phyloP scores from a whole-genome alignment of 805 yeast species.

The Myxozyma sirexii region DNA sequence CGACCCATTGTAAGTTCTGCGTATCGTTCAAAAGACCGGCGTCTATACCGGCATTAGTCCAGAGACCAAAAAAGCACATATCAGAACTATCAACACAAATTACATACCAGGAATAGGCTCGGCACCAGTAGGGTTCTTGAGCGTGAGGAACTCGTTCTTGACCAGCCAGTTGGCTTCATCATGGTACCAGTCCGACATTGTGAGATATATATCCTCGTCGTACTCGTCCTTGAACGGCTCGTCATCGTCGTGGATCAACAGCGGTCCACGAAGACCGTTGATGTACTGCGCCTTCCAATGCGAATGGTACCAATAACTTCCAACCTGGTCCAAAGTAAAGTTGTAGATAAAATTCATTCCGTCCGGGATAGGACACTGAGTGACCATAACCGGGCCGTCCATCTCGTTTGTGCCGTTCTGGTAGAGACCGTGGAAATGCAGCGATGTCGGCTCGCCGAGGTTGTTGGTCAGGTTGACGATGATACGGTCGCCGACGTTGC shows the following conservation, averaged over 20 bases:
- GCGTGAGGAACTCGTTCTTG: conserved; percentile 57
- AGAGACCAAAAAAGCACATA: background rate
- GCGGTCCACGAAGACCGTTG: conserved; percentile 68
- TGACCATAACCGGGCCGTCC: conserved; percentile 90
- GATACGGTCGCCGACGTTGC: conserved; percentile 77
- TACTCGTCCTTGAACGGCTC: conserved; percentile 63
- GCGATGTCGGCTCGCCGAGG: conserved; percentile 62
- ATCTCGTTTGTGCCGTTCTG: conserved; percentile 70
- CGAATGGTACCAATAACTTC: conserved; percentile 97
- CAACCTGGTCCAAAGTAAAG: conserved; percentile 85
- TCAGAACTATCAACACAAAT: background rate
- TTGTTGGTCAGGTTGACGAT: conserved; percentile 75
- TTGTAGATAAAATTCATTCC: conserved; percentile 75
- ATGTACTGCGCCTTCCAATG: conserved; percentile 88
- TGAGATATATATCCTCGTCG: conserved; percentile 74
- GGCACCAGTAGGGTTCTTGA: conserved; percentile 94
- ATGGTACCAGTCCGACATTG: conserved; percentile 90
- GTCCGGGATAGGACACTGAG: conserved; percentile 89
- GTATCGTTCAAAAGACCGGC: conserved; percentile 80
- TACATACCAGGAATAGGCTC: conserved; percentile 78
- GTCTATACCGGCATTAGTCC: conserved; percentile 42
- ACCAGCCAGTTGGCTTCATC: conserved; percentile 55
- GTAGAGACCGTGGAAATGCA: conserved; percentile 95
- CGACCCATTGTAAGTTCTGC: conserved; percentile 69
- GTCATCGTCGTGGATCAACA: conserved; percentile 71